These are phyloP conservation scores for Colletotrichum endophyticum DNA, from an alignment of 2,329 filamentous ascomycete genomes.

Conservation along the genomic window DNA sequence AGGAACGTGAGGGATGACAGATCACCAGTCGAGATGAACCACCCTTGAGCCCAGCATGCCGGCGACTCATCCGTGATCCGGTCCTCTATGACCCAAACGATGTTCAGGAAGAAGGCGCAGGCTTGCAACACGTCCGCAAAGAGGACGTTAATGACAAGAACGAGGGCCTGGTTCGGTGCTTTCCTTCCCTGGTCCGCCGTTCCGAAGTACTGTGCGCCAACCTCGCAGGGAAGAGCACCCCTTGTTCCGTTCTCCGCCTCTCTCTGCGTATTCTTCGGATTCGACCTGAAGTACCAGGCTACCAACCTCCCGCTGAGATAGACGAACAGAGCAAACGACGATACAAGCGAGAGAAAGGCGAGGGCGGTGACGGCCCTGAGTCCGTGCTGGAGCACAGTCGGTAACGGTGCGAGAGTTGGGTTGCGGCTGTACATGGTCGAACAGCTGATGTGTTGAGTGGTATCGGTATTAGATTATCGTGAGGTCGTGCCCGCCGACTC, in stretches of 20 bases:
- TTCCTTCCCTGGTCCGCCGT: neutral
- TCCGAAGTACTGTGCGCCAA: slow-evolving; percentile 14
- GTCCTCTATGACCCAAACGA: slow-evolving; percentile 54
- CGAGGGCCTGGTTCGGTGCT: slow-evolving; percentile 58
- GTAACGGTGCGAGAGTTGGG: slow-evolving; percentile 36
- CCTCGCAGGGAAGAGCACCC: slow-evolving; percentile 23
- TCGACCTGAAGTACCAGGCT: slow-evolving; percentile 33
- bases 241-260: slow-evolving; percentile 18
- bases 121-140: slow-evolving; percentile 64
- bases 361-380: slow-evolving; percentile 39
- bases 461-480: neutral
- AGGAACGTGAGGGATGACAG: slow-evolving; percentile 63
- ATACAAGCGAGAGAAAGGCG: slow-evolving; percentile 39
- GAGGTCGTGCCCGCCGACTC: slow-evolving; percentile 4
- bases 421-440: neutral
- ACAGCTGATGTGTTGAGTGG: neutral
- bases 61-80: slow-evolving; percentile 50
- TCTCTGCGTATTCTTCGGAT: slow-evolving; percentile 29
- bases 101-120: slow-evolving; percentile 59
- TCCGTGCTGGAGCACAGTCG: slow-evolving; percentile 35
- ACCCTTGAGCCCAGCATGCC: slow-evolving; percentile 60
- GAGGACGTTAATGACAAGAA: slow-evolving; percentile 64
- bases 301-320: slow-evolving; percentile 40
- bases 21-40: slow-evolving; percentile 63
- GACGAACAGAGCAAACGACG: slow-evolving; percentile 33